Evolutionary conservation across 208 protist genomes (phyloP), one percentile per base, ranked within the genome.

Genomic region (Crithidia brevicula): DNA sequence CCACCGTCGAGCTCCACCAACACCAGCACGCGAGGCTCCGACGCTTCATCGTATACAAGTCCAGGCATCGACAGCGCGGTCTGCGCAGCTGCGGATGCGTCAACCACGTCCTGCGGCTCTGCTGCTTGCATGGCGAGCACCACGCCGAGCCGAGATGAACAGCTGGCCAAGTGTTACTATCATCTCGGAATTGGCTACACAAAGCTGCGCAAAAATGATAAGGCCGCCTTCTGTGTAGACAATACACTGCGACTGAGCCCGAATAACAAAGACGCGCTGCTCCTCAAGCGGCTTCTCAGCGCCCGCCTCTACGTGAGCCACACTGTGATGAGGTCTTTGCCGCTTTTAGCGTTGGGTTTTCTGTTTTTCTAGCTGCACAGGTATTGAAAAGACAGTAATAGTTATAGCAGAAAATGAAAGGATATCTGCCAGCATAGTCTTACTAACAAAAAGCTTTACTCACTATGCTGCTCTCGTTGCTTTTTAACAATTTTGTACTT

Each of bases 131-230:
- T n/a, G 33, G 57, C 15, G 3, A 15, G 6, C 11, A 9, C 36
- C 4, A 22, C 57, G 18, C 16, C 33, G 11, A 16, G 18, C 13
- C 30, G 43, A 20, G 34, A 74, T 13, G 60, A 67, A 27, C 57
- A 49, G 9, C 45, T 74, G 22, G 25, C 69, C 13, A 25, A 47
- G 52, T 67, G 52, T 52, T 67, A 92, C 68, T 95, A 92, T 60
- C 89, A 95, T 66, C 72, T 95, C 20, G 59, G 79, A 7, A 47
- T 95, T 16, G 90, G 87, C 34, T 91, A 79, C 78, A 85, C 89
- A 31, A 95, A 95, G 60, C 78, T 93, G 30, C 72, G 62, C 15
- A 59, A 83, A 18, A 79, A 86, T 25, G 67, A 89, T 10, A 83
- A 81, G 61, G 87, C 87, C 1, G 68, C 73, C 33, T 78, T 78